A percentile compares a stretch with the other conserved stretches of the same genome.
phyloP scores from a whole-genome alignment of 2,329 filamentous ascomycete genomes.

The Penicillium crustosum region DNA sequence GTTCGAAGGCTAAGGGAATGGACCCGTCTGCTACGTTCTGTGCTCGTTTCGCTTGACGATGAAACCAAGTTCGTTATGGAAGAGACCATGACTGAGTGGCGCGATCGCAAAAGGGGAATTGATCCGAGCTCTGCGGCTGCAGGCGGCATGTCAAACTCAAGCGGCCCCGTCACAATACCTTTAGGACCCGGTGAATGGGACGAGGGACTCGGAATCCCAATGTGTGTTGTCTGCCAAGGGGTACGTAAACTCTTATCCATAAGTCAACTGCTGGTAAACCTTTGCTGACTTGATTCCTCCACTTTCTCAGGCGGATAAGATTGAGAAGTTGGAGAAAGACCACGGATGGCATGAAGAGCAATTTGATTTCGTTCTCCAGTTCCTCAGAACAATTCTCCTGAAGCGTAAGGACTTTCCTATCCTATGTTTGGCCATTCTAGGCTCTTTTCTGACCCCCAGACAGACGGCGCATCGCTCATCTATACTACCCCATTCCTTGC shows the following conservation, averaged over 20 bases:
- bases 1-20: conserved; percentile 84
- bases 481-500: conserved; percentile 77
- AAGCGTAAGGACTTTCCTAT: conserved; percentile 62
- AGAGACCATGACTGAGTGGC: conserved; percentile 78
- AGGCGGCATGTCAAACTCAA: conserved; percentile 56
- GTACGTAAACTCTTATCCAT: conserved; percentile 50
- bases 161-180: conserved; percentile 70
- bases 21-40: conserved; percentile 78
- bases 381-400: conserved; percentile 81
- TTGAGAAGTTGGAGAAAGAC: conserved; percentile 85
- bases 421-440: not conserved
- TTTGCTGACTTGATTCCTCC: conserved; percentile 23
- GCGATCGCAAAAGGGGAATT: conserved; percentile 67
- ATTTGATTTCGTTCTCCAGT: conserved; percentile 94
- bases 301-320: conserved; percentile 69
- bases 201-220: conserved; percentile 77
- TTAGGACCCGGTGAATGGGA: conserved; percentile 91
- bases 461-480: conserved; percentile 80
- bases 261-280: not conserved
- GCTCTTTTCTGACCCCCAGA: conserved; percentile 13
- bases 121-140: conserved; percentile 59
- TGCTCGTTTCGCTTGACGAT: conserved; percentile 70
- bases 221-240: conserved; percentile 96
- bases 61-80: conserved; percentile 82
- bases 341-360: conserved; percentile 93